Percentiles rank a stretch among this genome's conserved stretches.
These are phyloP conservation scores for Globisporangium abappressorium DNA, from an alignment of 352 stramenopile genomes.

Conservation along the genomic window DNA sequence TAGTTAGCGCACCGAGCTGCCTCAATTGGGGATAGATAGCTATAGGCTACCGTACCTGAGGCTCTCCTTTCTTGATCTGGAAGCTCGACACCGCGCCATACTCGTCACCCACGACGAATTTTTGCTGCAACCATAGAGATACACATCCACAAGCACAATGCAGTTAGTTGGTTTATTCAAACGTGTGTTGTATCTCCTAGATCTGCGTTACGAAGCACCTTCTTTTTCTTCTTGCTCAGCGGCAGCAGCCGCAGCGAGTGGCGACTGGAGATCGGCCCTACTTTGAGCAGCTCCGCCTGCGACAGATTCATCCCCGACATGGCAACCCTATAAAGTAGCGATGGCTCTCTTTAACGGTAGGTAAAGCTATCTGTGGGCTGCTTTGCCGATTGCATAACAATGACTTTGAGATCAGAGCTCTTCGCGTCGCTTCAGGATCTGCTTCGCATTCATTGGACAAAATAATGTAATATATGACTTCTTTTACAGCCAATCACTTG, in stretches of 20 bases:
- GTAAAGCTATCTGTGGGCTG: not conserved
- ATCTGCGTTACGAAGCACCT: slow-evolving; percentile 26
- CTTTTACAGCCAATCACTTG: not conserved
- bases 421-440: slow-evolving; percentile 3
- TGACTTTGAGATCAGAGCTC: not conserved
- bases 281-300: slow-evolving; percentile 77
- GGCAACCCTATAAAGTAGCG: no score
- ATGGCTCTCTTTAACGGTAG: not conserved
- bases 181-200: no score
- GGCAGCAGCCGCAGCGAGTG: slow-evolving; percentile 77
- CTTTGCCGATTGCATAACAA: not conserved
- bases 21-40: not conserved
- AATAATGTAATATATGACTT: no score
- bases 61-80: slow-evolving; percentile 84
- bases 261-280: slow-evolving; percentile 69
- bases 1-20: not conserved
- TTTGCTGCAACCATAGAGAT: slow-evolving; percentile 49
- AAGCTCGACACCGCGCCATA: slow-evolving; percentile 78
- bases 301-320: slow-evolving; percentile 58
- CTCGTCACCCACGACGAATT: slow-evolving; percentile 82
- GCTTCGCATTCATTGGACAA: not conserved
- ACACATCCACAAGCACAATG: not conserved
- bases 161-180: no score
- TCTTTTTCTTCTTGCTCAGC: slow-evolving; percentile 87
- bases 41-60: slow-evolving; percentile 30